Evolutionary conservation across 1,139 yeast species (phyloP).

Genomic region (Sugiyamaella grinbergsii): DNA sequence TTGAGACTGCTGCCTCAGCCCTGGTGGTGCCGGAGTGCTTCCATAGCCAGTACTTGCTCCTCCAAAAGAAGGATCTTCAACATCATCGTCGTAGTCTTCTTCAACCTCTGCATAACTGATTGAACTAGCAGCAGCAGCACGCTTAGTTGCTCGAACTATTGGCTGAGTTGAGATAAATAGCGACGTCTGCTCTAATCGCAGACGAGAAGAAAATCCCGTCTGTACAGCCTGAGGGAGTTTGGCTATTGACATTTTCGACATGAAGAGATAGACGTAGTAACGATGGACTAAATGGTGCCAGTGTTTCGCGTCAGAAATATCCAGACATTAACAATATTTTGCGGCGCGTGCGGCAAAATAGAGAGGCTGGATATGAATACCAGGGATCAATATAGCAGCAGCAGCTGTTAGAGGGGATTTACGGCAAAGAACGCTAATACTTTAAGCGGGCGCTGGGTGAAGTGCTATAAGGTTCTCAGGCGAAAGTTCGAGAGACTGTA

Average conservation of each 20-base stretch:
- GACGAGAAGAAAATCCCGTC: constrained; percentile 67
- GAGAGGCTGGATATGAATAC: no score
- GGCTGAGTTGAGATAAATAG: constrained; percentile 70
- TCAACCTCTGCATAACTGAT: constrained; percentile 84
- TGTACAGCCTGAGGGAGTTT: constrained; percentile 71
- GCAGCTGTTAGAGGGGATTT: no score
- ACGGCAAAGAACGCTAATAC: no score
- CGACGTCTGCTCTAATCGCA: constrained; percentile 66
- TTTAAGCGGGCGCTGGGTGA: no score
- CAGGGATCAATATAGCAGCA: no score
- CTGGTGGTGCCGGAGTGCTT: constrained; percentile 15
- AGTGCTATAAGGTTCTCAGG: no score
- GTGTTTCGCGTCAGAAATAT: constrained; percentile 1
- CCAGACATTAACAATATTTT: background rate
- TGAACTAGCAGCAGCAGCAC: constrained; percentile 60
- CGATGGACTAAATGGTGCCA: background rate
- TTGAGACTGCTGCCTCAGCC: constrained; percentile 5
- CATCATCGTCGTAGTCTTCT: constrained; percentile 74
- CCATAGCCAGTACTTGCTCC: constrained; percentile 20
- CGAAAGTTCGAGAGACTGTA: background rate
- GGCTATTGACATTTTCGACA: constrained; percentile 22
- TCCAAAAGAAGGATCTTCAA: constrained; percentile 34
- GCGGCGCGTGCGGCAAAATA: constrained; percentile 2
- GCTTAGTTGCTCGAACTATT: constrained; percentile 73
- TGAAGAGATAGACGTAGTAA: background rate